Conservation (phyloP, 1,139 yeast species). For the Entelexis paramagnoliae region DNA sequence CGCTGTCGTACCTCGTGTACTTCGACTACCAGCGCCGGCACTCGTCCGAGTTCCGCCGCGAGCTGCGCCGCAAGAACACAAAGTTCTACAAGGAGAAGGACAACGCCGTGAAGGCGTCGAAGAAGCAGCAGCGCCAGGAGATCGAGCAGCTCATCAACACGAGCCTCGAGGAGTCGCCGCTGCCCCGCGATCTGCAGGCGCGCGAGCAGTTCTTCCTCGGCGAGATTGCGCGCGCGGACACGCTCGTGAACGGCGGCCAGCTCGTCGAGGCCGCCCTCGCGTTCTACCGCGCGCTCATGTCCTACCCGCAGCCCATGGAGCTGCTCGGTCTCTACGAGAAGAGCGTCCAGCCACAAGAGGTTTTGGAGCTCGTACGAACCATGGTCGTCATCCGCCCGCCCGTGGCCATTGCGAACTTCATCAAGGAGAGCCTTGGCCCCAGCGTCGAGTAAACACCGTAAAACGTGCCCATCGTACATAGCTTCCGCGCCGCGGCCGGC, state of each 20-base stretch:
- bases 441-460: constrained; percentile 24
- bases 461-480: constrained; percentile 2
- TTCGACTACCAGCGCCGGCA: constrained; percentile 88
- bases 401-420: constrained; percentile 58
- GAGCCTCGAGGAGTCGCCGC: constrained; percentile 59
- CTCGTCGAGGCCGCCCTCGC: constrained; percentile 67
- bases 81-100: constrained; percentile 48
- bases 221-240: constrained; percentile 76
- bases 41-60: constrained; percentile 68
- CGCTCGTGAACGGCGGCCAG: constrained; percentile 27
- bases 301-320: constrained; percentile 91
- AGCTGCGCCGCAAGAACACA: constrained; percentile 51
- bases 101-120: constrained; percentile 49
- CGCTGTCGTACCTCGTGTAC: constrained; percentile 54
- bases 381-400: constrained; percentile 90
- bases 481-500: neutral
- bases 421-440: constrained; percentile 34
- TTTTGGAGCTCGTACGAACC: constrained; percentile 71
- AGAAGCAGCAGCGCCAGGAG: constrained; percentile 46
- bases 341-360: constrained; percentile 61
- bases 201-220: constrained; percentile 70
- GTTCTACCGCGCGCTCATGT: constrained; percentile 89
- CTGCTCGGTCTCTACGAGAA: constrained; percentile 81
- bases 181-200: constrained; percentile 61
- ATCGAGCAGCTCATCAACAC: constrained; percentile 53